Evolutionary conservation across 805 yeast genomes (phyloP), one percentile per base, ranked within the genome.

Genomic region (Saccharomycopsis guyanensis): DNA sequence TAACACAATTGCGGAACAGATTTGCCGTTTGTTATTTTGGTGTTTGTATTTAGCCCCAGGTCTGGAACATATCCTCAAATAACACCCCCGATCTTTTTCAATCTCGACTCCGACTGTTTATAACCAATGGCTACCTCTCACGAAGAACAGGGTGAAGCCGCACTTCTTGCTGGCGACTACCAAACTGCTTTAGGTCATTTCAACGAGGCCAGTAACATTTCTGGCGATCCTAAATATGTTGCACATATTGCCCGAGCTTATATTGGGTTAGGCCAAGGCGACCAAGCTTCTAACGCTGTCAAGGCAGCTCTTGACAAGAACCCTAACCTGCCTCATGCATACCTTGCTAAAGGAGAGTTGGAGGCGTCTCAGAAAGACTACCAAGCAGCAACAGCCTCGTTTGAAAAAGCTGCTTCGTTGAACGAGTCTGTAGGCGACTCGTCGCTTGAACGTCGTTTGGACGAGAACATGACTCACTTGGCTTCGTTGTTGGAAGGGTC

Each of bases 161-260:
- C 52, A 7, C 24, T 45, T 6, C 19, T 34, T 8, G 19, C 37
- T 8, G 39, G 35, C 7, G 33, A 45, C 25, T 49, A 45, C 29
- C 32, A 38, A 12, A 20, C 22, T 10, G 52, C 52, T 3, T 34
- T 45, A 8, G n/a, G 32, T 7, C 20, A 38, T 5, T 45, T 45
- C 31, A 34, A 38, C 16, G 33, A 45, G 8, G 52, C 52, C 10
- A 6, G 38, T 15, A 38, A 33, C 25, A 8, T 6, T 6, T 27
- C 23, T 19, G 33, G 34, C 7, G 39, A 42, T 12, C 42, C 46
- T 1, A 37, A 49, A 27, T 39, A 38, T 20, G 8, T 35, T 6
- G 52, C 52, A 13, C 45, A 49, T 16, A 45, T 40, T 20, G 52
- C 52, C 13, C 38, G 49, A 23, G 52, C 52, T 3, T 42, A 38